Conservation (phyloP, 1,139 yeast species). For the Zygosaccharomyces sapae region DNA sequence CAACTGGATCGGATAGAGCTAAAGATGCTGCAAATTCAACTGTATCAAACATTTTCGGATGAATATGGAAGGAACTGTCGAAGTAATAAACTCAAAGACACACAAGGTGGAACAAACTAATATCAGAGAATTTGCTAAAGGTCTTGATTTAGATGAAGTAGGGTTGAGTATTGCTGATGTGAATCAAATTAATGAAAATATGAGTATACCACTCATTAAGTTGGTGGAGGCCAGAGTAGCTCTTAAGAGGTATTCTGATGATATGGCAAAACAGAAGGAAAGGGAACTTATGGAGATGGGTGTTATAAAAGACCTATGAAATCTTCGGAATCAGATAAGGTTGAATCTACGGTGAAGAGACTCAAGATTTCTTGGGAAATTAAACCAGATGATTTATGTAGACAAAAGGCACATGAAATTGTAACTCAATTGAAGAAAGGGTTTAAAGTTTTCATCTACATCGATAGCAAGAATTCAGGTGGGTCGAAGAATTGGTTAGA, state of each 20-base stretch:
- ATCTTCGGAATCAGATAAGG: constrained; percentile 20
- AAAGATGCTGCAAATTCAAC: constrained; percentile 29
- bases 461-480: constrained; percentile 35
- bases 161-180: constrained; percentile 31
- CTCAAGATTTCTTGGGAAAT: constrained; percentile 46
- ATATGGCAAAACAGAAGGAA: constrained; percentile 36
- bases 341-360: constrained; percentile 37
- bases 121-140: constrained; percentile 25
- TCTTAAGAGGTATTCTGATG: constrained; percentile 40
- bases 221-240: constrained; percentile 37
- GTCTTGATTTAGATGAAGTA: constrained; percentile 24
- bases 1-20: constrained; percentile 32
- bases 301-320: constrained; percentile 20
- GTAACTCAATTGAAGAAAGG: constrained; percentile 40
- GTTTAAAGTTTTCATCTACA: constrained; percentile 37
- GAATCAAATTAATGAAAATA: constrained; percentile 17
- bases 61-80: constrained; percentile 29
- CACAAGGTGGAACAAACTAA: constrained; percentile 22
- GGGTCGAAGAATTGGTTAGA: constrained; percentile 29
- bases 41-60: constrained; percentile 22
- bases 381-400: constrained; percentile 40
- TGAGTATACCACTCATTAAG: constrained; percentile 38
- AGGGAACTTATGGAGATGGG: constrained; percentile 33
- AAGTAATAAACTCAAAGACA: constrained; percentile 22
- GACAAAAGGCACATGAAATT: constrained; percentile 45